phyloP scores from a whole-genome alignment of 2,329 filamentous ascomycete genomes.

The Albophoma yamanashiensis region DNA sequence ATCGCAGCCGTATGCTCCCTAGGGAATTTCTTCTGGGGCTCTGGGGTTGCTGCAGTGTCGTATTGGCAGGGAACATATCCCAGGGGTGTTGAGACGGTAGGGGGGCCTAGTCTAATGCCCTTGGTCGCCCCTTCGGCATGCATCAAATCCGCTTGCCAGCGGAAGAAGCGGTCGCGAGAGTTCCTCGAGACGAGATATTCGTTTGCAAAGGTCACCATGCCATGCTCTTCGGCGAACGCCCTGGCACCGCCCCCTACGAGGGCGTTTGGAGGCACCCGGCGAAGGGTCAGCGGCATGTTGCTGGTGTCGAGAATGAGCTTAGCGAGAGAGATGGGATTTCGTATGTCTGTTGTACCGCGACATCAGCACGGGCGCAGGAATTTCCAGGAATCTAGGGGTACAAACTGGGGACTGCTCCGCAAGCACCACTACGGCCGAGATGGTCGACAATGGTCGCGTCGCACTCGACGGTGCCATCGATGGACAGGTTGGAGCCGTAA shows the following conservation, averaged over 20 bases:
- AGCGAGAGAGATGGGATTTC: slow-evolving; percentile 84
- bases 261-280: slow-evolving; percentile 85
- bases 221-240: slow-evolving; percentile 73
- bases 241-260: slow-evolving; percentile 78
- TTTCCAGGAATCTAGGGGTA: slow-evolving; percentile 8
- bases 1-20: slow-evolving; percentile 44
- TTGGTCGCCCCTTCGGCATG: slow-evolving; percentile 40
- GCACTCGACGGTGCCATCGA: slow-evolving; percentile 85
- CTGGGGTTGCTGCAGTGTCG: slow-evolving; percentile 18
- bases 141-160: slow-evolving; percentile 67
- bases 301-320: slow-evolving; percentile 72
- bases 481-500: slow-evolving; percentile 87
- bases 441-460: slow-evolving; percentile 93
- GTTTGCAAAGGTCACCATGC: slow-evolving; percentile 62
- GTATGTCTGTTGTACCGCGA: slow-evolving; percentile 53
- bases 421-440: slow-evolving; percentile 81
- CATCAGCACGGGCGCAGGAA: neutral
- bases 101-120: slow-evolving; percentile 11
- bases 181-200: slow-evolving; percentile 71
- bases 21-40: slow-evolving; percentile 13
- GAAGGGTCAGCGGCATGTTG: slow-evolving; percentile 65
- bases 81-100: slow-evolving; percentile 6
- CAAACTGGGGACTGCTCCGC: slow-evolving; percentile 82
- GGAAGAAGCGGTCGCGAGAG: slow-evolving; percentile 65
- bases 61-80: slow-evolving; percentile 19